Evolutionary conservation across 2,329 filamentous ascomycete genomes (phyloP).

Genomic region (Cytospora piceae): DNA sequence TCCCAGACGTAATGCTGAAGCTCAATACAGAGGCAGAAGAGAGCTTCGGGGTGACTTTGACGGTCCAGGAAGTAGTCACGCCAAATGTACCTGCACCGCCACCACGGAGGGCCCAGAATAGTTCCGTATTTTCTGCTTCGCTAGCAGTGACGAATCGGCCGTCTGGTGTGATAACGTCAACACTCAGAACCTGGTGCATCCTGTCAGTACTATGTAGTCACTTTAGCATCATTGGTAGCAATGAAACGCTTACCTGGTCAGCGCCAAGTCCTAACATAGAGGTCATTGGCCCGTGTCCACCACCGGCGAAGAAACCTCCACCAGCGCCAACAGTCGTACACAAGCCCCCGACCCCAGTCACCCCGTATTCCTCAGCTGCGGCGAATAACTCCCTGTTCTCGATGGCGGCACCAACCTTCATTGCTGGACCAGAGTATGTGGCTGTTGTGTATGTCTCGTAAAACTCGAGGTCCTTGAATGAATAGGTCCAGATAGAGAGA

Average conservation of each 20-base stretch:
- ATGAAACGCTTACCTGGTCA: slow-evolving; percentile 44
- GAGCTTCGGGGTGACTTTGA: slow-evolving; percentile 44
- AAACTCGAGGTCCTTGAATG: slow-evolving; percentile 38
- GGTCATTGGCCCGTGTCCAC: slow-evolving; percentile 58
- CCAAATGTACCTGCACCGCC: slow-evolving; percentile 48
- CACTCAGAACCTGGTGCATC: slow-evolving; percentile 45
- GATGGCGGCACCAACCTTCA: slow-evolving; percentile 59
- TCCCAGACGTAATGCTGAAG: slow-evolving; percentile 32
- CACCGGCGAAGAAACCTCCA: slow-evolving; percentile 53
- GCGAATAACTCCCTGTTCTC: slow-evolving; percentile 55
- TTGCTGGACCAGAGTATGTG: slow-evolving; percentile 43
- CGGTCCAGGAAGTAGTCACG: slow-evolving; percentile 29
- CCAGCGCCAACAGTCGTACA: slow-evolving; percentile 55
- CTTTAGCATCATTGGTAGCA: too few species aligned
- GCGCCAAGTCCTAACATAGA: slow-evolving; percentile 53
- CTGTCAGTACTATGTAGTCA: too few species aligned
- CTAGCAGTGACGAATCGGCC: slow-evolving; percentile 49
- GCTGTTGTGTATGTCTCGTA: slow-evolving; percentile 29
- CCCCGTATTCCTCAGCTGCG: slow-evolving; percentile 50
- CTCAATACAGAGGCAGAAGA: slow-evolving; percentile 29
- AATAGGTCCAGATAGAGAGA: slow-evolving; percentile 39
- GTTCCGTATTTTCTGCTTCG: slow-evolving; percentile 45
- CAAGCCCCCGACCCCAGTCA: slow-evolving; percentile 57
- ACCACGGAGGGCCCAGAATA: slow-evolving; percentile 56
- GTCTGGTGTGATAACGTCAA: slow-evolving; percentile 52